Conservation (phyloP, 371 early-diverging fungal genomes). For the Batkoa obscura region DNA sequence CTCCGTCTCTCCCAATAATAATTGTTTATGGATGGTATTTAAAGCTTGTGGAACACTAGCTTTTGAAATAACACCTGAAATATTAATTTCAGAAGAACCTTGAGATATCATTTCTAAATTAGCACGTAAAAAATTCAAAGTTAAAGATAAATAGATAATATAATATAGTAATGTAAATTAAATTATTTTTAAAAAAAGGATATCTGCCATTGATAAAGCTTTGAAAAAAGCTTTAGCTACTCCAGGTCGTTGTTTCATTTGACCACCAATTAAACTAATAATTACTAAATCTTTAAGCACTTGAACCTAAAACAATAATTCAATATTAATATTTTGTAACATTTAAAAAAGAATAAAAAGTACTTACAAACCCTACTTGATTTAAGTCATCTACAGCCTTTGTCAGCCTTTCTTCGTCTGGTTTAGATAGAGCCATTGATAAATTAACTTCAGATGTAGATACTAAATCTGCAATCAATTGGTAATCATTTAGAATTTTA, state of each 20-base stretch:
- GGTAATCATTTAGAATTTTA: slow-evolving; percentile 60
- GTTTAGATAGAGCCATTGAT: slow-evolving; percentile 60
- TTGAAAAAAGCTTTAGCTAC: slow-evolving; percentile 83
- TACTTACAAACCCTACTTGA: slow-evolving; percentile 46
- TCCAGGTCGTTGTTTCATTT: slow-evolving; percentile 91
- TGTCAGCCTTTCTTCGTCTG: slow-evolving; percentile 33
- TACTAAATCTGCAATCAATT: slow-evolving; percentile 85
- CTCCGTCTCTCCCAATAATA: too few relatives aligned
- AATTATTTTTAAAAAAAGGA: too few relatives aligned
- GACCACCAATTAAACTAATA: slow-evolving; percentile 82
- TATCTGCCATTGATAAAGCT: slow-evolving; percentile 53
- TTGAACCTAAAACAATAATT: slow-evolving; percentile 21
- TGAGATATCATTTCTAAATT: slow-evolving; percentile 98
- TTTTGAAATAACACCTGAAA: slow-evolving; percentile 82
- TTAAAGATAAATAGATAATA: too few relatives aligned
- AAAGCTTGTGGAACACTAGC: slow-evolving; percentile 47
- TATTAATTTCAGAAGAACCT: slow-evolving; percentile 92
- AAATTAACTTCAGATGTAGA: slow-evolving; percentile 91
- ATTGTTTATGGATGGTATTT: slow-evolving; percentile 48
- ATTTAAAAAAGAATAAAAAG: not conserved
- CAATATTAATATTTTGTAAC: not conserved
- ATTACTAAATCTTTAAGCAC: slow-evolving; percentile 74
- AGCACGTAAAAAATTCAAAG: slow-evolving; percentile 18
- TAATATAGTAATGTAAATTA: too few relatives aligned
- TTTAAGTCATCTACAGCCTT: slow-evolving; percentile 39